Conservation (phyloP, 2,329 filamentous ascomycete genomes). For the Penicillium italicum region DNA sequence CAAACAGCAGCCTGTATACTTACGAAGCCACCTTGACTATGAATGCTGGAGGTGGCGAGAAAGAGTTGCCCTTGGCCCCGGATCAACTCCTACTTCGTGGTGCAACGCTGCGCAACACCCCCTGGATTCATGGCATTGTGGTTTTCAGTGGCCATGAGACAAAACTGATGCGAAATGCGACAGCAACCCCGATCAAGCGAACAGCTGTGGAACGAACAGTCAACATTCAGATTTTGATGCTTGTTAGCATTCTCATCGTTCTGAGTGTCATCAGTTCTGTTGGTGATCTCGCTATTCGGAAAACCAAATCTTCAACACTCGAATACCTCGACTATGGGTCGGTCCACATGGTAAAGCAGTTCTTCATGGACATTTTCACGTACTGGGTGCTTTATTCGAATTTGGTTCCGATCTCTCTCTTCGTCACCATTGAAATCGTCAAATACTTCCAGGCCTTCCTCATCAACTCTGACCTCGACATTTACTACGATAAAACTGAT, state of each 20-base stretch:
- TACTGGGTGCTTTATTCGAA: constrained; percentile 99
- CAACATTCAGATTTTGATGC: constrained; percentile 86
- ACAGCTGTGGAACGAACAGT: constrained; percentile 93
- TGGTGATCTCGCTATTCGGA: constrained; percentile 78
- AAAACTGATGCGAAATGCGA: constrained; percentile 98
- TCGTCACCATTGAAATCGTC: constrained; percentile 95
- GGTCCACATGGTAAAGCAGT: constrained; percentile 69
- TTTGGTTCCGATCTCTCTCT: constrained; percentile 92
- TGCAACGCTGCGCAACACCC: constrained; percentile 90
- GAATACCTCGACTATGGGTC: constrained; percentile 67
- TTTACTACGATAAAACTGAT: constrained; percentile 93
- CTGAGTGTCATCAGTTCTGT: constrained; percentile 88
- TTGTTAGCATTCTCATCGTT: constrained; percentile 76
- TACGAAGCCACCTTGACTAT: constrained; percentile 96
- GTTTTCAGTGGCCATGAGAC: constrained; percentile 98
- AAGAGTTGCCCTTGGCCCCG: constrained; percentile 81
- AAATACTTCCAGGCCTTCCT: constrained; percentile 98
- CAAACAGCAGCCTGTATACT: constrained; percentile 96
- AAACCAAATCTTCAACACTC: constrained; percentile 60
- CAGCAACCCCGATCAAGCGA: constrained; percentile 93
- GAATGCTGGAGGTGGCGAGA: constrained; percentile 84
- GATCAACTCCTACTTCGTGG: constrained; percentile 92
- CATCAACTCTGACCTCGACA: constrained; percentile 96
- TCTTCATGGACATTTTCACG: constrained; percentile 91
- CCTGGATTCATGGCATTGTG: constrained; percentile 93